Percentiles rank a stretch among this genome's conserved stretches.
These are phyloP conservation scores for Pulicaria dysenterica DNA, from an alignment of 129 eudicot species.

Conservation along the genomic window DNA sequence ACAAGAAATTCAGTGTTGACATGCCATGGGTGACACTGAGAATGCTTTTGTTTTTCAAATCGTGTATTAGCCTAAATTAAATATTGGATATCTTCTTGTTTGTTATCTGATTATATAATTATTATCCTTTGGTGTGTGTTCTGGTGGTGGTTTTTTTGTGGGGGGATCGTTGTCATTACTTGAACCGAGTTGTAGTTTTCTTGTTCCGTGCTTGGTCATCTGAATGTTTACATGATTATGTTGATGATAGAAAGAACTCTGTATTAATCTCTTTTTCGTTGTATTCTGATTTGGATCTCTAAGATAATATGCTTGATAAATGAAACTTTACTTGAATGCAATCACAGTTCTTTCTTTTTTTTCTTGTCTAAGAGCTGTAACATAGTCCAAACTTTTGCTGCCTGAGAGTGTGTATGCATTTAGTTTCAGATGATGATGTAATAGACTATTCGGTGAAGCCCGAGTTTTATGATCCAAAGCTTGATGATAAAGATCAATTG, in stretches of 20 bases:
- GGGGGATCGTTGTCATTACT: no score
- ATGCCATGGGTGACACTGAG: not conserved
- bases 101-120: not conserved
- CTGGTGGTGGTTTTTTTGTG: no score
- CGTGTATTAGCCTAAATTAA: not conserved
- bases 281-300: slow-evolving; percentile 7
- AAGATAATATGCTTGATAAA: slow-evolving; percentile 17
- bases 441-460: slow-evolving; percentile 78
- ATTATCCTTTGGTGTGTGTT: no score
- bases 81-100: not conserved
- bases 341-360: not conserved
- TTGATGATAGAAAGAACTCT: not conserved
- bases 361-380: not conserved
- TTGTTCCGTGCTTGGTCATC: not conserved
- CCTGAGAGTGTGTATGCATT: slow-evolving; percentile 3
- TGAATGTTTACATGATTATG: slow-evolving; percentile 6
- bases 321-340: no score
- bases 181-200: not conserved
- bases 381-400: not conserved
- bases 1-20: not conserved
- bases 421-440: slow-evolving; percentile 92
- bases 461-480: slow-evolving; percentile 83
- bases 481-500: slow-evolving; percentile 74
- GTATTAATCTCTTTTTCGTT: not conserved
- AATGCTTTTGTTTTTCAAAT: not conserved